Evolutionary conservation across 495 filamentous ascomycete genomes (phyloP).

Genomic region (Xanthoparmelia taractica): DNA sequence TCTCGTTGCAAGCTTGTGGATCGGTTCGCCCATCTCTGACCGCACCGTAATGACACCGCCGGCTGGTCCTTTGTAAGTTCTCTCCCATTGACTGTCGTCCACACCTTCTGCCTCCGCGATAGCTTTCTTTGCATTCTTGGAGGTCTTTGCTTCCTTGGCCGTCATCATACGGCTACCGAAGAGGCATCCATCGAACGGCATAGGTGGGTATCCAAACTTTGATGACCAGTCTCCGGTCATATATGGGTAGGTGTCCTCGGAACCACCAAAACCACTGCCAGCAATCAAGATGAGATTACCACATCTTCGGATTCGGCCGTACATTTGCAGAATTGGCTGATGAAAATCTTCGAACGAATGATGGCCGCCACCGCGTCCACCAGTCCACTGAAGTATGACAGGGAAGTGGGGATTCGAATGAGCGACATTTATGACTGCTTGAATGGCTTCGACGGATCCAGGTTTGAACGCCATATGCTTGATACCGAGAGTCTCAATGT

Average conservation of each 20-base stretch:
- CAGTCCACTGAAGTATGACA: conserved; percentile 89
- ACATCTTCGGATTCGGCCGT: conserved; percentile 70
- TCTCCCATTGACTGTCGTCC: conserved; percentile 86
- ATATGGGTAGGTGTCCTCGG: conserved; percentile 89
- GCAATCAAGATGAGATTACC: conserved; percentile 83
- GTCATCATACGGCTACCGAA: conserved; percentile 93
- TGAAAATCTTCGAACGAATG: conserved; percentile 97
- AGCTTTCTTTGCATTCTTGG: conserved; percentile 85
- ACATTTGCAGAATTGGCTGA: conserved; percentile 85
- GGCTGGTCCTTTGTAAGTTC: conserved; percentile 86
- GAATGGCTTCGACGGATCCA: conserved; percentile 81
- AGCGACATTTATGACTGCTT: conserved; percentile 84
- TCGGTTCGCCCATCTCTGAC: conserved; percentile 98
- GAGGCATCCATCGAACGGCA: conserved; percentile 88
- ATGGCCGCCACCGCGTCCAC: conserved; percentile 87
- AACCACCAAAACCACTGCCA: conserved; percentile 85
- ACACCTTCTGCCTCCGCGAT: conserved; percentile 86
- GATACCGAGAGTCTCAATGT: conserved; percentile 86
- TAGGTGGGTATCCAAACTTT: conserved; percentile 78
- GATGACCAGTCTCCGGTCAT: conserved; percentile 81
- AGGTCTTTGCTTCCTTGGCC: conserved; percentile 90
- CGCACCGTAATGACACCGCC: conserved; percentile 95
- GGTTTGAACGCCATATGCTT: conserved; percentile 96
- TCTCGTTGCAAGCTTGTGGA: conserved; percentile 93
- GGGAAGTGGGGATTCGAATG: conserved; percentile 86